Evolutionary conservation across 2,329 filamentous ascomycete species (phyloP), one percentile per base, ranked within the genome.

Genomic region (Teratosphaeria nubilosa): DNA sequence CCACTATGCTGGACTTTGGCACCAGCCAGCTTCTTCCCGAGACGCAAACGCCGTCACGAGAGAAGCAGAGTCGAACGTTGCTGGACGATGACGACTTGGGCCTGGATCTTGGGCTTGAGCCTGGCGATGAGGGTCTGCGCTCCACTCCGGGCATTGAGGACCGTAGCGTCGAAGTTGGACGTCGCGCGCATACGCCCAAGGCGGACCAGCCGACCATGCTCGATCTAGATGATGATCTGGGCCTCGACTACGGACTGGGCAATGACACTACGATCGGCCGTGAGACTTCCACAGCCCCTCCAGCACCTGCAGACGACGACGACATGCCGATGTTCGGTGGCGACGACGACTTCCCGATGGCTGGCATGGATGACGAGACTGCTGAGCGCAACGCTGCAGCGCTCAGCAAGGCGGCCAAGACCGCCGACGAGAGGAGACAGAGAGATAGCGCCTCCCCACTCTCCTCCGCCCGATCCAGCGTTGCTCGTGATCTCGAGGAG

Each of bases 81-180:
- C 79, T 94, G 61, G 78, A 80, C 59, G 79, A 82, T 30, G 77
- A 83, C 60, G 78, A 82, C 62, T 62, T 78, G 5, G 86, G 85
- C 64, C 77, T 90, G 34, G 86, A 90, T 64, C 81, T 90, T 60
- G 83, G 81, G 34, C 81, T 84, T 56, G 69, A 68, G 74, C 55
- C 60, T 34, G 72, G 62, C 56, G 70, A 64, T 57, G 63, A 53
- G 66, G 67, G 56, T 60, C 78, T 57, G 74, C 78, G 60, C 24
- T 64, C 61, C 5, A 64, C 66, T 37, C 68, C 68, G 2, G 58
- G 60, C 32, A 62, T 59, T 5, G 65, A 65, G 34, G 68, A 65
- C 1, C 65, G 64, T 16, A 94, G 86, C 68, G 86, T 96, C 59
- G 94, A 99, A 85, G 80, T 90, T 66, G 94, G 92, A 69, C 88